Conservation (phyloP, 768 basidiomycete species). For the Termitomyces sp. region DNA sequence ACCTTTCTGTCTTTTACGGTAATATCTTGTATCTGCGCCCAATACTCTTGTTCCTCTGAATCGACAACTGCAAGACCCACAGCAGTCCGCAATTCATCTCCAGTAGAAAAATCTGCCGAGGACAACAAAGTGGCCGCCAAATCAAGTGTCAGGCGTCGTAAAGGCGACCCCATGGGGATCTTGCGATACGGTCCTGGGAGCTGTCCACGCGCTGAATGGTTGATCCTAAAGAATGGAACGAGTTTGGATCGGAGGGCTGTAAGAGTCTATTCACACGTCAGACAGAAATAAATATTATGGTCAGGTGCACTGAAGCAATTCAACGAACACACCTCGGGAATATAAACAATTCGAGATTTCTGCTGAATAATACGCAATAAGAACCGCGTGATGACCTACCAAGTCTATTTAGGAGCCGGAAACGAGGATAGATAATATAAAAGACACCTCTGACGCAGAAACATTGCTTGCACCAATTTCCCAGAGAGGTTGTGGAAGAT, state of each 20-base stretch:
- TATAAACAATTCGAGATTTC: conserved; percentile 35
- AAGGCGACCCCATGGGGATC: conserved; percentile 37
- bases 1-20: not conserved
- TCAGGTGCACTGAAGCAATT: not conserved
- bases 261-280: conserved; percentile 33
- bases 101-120: conserved; percentile 3
- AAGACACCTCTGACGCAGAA: conserved; percentile 53
- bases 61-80: conserved; percentile 32
- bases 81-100: conserved; percentile 13
- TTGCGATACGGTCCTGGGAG: conserved; percentile 74
- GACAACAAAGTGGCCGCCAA: conserved; percentile 36
- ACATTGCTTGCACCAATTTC: conserved; percentile 63
- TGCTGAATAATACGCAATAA: conserved; percentile 60
- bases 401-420: not conserved
- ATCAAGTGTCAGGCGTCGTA: conserved; percentile 61
- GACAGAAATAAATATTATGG: not conserved
- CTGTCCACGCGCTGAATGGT: conserved; percentile 68
- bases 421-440: not conserved
- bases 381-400: conserved; percentile 52
- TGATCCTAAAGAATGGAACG: conserved; percentile 74
- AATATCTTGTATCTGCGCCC: conserved; percentile 23
- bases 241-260: conserved; percentile 52
- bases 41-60: conserved; percentile 33
- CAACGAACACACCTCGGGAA: conserved; percentile 34
- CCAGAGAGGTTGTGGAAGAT: conserved; percentile 82